phyloP scores from a whole-genome alignment of 306 rosid genomes.

The Pyrus betulifolia region DNA sequence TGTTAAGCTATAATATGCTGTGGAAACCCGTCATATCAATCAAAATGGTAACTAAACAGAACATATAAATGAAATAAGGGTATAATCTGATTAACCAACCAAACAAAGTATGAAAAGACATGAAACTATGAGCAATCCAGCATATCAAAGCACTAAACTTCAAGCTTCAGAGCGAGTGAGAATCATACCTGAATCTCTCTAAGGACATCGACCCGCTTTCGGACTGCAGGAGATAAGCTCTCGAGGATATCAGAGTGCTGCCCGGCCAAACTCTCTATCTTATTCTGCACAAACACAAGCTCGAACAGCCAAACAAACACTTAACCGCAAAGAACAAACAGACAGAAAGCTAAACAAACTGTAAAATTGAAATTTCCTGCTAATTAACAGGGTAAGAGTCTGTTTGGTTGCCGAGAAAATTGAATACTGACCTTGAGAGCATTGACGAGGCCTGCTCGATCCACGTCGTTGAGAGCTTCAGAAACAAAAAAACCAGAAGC shows the following conservation, averaged over 20 bases:
- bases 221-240: constrained; percentile 46
- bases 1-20: neutral
- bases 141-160: neutral
- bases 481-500: neutral
- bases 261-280: constrained; percentile 80
- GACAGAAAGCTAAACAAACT: neutral
- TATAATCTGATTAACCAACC: neutral
- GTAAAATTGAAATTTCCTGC: neutral
- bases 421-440: constrained; percentile 60
- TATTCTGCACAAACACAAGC: constrained; percentile 36
- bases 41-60: neutral
- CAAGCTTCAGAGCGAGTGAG: neutral
- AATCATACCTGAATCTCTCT: constrained; percentile 70
- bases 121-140: neutral
- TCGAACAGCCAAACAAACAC: neutral
- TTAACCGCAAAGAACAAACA: neutral
- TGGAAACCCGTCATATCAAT: neutral
- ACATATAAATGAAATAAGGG: neutral
- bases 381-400: neutral
- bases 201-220: constrained; percentile 84
- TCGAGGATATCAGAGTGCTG: constrained; percentile 70
- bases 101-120: neutral
- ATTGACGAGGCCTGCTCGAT: constrained; percentile 75
- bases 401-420: neutral
- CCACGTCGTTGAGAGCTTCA: constrained; percentile 57